phyloP scores from a whole-genome alignment of 441 rosid genomes.

The Gossypium gossypioides region DNA sequence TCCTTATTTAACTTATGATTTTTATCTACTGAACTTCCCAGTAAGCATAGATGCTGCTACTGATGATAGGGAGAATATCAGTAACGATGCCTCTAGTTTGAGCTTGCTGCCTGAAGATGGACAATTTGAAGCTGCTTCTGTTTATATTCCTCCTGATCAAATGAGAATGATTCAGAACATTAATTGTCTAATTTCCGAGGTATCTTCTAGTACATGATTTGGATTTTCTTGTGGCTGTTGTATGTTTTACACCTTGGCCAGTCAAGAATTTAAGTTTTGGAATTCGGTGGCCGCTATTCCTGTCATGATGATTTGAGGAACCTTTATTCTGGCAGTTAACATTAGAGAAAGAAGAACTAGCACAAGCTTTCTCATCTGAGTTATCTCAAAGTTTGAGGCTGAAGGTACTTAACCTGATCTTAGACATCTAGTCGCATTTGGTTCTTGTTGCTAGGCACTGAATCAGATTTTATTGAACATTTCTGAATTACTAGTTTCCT shows the following conservation, averaged over 20 bases:
- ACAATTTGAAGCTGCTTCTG: conserved; percentile 43
- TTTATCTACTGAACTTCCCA: conserved; percentile 8
- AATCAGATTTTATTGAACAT: background rate
- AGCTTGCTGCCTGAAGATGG: conserved; percentile 33
- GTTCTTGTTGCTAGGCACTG: background rate
- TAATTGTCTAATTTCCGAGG: conserved; percentile 66
- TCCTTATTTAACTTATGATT: conserved; percentile 11
- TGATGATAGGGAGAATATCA: conserved; percentile 32
- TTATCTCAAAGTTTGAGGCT: conserved; percentile 57
- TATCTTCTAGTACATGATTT: conserved; percentile 17
- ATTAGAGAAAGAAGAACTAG: conserved; percentile 78
- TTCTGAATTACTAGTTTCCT: background rate
- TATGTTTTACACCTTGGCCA: conserved; percentile 1
- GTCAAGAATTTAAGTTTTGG: background rate
- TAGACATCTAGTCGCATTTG: background rate
- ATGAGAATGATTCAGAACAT: conserved; percentile 65
- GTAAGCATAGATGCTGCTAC: conserved; percentile 29
- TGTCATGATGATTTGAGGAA: background rate
- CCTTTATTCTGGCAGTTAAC: conserved; percentile 48
- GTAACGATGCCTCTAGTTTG: conserved; percentile 28
- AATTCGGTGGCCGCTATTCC: conserved; percentile 10
- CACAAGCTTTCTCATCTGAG: conserved; percentile 64
- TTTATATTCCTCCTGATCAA: conserved; percentile 72
- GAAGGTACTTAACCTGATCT: conserved; percentile 39
- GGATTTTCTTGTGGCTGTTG: conserved; percentile 6